Evolutionary conservation across 768 basidiomycete genomes (phyloP).

Genomic region (Termitomyces sp.): DNA sequence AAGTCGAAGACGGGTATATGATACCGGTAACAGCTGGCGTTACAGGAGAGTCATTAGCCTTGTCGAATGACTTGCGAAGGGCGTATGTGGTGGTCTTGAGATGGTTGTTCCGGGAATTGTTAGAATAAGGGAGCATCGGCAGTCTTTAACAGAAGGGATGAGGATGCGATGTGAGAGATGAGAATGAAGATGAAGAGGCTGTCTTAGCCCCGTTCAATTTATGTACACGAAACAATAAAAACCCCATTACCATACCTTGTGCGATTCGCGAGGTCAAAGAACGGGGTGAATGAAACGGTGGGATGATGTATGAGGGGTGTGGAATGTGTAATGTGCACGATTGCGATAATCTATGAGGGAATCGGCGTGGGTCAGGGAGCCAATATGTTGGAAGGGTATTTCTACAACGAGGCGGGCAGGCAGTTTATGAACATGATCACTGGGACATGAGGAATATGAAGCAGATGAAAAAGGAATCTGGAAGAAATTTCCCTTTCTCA

Average conservation of each 20-base stretch:
- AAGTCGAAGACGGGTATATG: slow-evolving; percentile 36
- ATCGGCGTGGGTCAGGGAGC: slow-evolving; percentile 14
- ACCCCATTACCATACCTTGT: slow-evolving; percentile 20
- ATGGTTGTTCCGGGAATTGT: slow-evolving; percentile 25
- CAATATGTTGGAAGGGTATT: slow-evolving; percentile 8
- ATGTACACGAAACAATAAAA: slow-evolving; percentile 13
- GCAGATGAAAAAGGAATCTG: neutral
- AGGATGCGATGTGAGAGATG: slow-evolving; percentile 1
- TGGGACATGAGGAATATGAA: slow-evolving; percentile 3
- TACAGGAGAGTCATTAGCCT: slow-evolving; percentile 30
- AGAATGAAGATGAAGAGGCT: slow-evolving; percentile 14
- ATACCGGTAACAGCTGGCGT: slow-evolving; percentile 49
- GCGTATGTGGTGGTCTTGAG: slow-evolving; percentile 13
- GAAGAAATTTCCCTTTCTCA: neutral
- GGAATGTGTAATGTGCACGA: slow-evolving; percentile 7
- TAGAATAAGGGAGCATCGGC: slow-evolving; percentile 20
- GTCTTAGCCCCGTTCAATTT: slow-evolving; percentile 7
- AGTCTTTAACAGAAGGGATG: slow-evolving; percentile 8
- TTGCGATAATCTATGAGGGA: slow-evolving; percentile 19
- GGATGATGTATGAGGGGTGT: slow-evolving; percentile 27
- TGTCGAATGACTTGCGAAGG: slow-evolving; percentile 16
- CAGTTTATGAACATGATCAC: slow-evolving; percentile 12
- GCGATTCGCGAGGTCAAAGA: slow-evolving; percentile 39
- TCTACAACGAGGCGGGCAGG: slow-evolving; percentile 14
- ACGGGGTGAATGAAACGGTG: slow-evolving; percentile 22